Evolutionary conservation across 306 rosid genomes (phyloP).

Genomic region (Styphnolobium japonicum): DNA sequence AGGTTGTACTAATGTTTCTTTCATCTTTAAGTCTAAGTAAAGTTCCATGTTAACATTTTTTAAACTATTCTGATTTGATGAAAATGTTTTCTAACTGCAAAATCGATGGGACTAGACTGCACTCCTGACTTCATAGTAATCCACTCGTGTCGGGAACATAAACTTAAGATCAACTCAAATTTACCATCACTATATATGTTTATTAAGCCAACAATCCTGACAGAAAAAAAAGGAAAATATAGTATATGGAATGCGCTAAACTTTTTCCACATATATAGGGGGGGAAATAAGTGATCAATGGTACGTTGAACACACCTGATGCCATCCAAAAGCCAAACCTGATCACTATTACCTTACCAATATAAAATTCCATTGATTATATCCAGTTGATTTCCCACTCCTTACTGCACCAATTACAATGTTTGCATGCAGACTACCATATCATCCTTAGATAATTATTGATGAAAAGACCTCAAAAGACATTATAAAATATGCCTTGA

Average conservation of each 20-base stretch:
- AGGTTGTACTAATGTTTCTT: background rate
- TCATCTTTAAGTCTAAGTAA: background rate
- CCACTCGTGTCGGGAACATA: background rate
- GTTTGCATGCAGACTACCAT: background rate
- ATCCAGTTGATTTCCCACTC: slow-evolving; percentile 1
- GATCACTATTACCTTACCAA: background rate
- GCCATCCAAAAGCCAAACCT: background rate
- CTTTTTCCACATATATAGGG: background rate
- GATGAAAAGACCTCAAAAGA: background rate
- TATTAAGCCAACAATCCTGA: background rate
- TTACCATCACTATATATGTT: background rate
- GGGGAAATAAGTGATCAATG: background rate
- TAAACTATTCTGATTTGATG: background rate
- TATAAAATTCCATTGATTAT: background rate
- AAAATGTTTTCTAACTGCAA: background rate
- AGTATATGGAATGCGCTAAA: background rate
- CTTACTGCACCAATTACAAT: background rate
- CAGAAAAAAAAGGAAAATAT: background rate
- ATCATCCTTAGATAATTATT: background rate
- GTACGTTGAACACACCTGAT: background rate
- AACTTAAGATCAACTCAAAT: background rate
- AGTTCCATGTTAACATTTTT: background rate
- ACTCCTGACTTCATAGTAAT: background rate
- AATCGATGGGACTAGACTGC: background rate
- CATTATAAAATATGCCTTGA: background rate